Conservation (phyloP, 2,329 filamentous ascomycete genomes). For the Alternaria sp. region DNA sequence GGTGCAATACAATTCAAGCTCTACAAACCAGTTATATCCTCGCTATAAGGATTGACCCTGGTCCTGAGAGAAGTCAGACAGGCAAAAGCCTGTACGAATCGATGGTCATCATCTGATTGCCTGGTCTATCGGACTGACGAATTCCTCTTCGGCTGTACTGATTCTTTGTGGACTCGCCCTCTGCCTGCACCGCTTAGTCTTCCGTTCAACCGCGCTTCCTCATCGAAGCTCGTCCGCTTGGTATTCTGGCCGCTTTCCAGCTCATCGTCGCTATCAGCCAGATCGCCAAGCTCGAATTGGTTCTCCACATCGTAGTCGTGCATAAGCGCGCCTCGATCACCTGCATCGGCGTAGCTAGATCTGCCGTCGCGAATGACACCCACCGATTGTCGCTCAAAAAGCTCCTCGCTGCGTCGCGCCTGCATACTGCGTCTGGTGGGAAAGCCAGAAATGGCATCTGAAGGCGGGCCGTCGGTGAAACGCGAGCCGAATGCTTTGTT, state of each 20-base stretch:
- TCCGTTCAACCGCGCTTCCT: slow-evolving; percentile 23
- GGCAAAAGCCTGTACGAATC: slow-evolving; percentile 4
- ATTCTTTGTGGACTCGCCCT: slow-evolving; percentile 42
- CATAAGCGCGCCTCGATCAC: slow-evolving; percentile 84
- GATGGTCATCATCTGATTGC: neutral
- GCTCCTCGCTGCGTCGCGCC: slow-evolving; percentile 69
- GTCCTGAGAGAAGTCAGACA: neutral
- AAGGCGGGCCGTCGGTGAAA: slow-evolving; percentile 80
- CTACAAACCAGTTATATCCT: slow-evolving; percentile 2
- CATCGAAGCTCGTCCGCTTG: slow-evolving; percentile 24
- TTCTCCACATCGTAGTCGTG: slow-evolving; percentile 86
- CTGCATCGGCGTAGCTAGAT: slow-evolving; percentile 32
- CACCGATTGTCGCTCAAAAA: slow-evolving; percentile 59
- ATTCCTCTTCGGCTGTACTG: slow-evolving; percentile 35
- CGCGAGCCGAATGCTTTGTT: slow-evolving; percentile 64
- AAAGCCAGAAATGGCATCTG: slow-evolving; percentile 87
- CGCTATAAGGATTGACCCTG: slow-evolving; percentile 3
- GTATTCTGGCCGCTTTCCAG: slow-evolving; percentile 38
- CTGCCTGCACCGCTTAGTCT: slow-evolving; percentile 40
- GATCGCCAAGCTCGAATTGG: slow-evolving; percentile 77
- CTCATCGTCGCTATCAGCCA: slow-evolving; percentile 67
- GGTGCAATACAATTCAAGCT: slow-evolving; percentile 15
- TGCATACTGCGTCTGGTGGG: slow-evolving; percentile 96
- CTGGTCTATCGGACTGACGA: slow-evolving; percentile 26
- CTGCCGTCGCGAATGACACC: slow-evolving; percentile 18